Base-by-base conservation (phyloP, 208 protist genomes). In the Trypanosoma conorhini region DNA sequence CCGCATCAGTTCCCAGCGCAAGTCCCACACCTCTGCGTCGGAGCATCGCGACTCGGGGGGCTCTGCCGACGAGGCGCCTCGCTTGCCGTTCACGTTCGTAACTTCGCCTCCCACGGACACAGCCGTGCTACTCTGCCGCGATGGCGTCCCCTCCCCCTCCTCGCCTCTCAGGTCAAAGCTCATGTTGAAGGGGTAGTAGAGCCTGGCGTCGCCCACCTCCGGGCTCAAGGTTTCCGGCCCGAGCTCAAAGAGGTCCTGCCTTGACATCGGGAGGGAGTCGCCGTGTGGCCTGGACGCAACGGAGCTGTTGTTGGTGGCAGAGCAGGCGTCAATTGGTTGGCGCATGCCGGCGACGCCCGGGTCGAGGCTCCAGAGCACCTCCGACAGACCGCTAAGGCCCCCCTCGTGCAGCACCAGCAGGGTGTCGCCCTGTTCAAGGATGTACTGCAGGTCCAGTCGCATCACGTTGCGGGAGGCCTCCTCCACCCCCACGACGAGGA, bases 401-500 rank as follows among this genome's bases (percentile, higher is more conserved):
- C 81, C 68, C 64, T 93, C 86, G 68, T 91, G 85, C 21, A 96
- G 67, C 9, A 83, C 72, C 44, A 93, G 80, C 21, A 96, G 74
- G 3, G 83, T 72, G 67, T 96, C 91, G 17, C 79, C 65, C 17
- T 67, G 35, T 57, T 82, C 75, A 35, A 96, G 62, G 12, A 57
- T 33, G 78, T 94, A 87, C 22, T 81, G 74, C 15, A 92, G 66
- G 31, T 96, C 81, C 22, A 94, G 79, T 26, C 74, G 79, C 86
- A 92, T 87, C 26, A 86, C 55, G 31, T 73, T 73, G 31, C 79
- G 76, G 12, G 72, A 55, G 21, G 58, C 66, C 62, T 93, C 86
- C 72, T 92, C 79, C 44, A 96, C 85, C 22, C 82, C 86, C 19
- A 93, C 82, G 38, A 94, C 77, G 35, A 96, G 72, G 3, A 96